A percentile compares a stretch with the other conserved stretches of the same genome.
Evolutionary conservation across 768 basidiomycete species (phyloP).

Genomic region (Roridomyces roridus): DNA sequence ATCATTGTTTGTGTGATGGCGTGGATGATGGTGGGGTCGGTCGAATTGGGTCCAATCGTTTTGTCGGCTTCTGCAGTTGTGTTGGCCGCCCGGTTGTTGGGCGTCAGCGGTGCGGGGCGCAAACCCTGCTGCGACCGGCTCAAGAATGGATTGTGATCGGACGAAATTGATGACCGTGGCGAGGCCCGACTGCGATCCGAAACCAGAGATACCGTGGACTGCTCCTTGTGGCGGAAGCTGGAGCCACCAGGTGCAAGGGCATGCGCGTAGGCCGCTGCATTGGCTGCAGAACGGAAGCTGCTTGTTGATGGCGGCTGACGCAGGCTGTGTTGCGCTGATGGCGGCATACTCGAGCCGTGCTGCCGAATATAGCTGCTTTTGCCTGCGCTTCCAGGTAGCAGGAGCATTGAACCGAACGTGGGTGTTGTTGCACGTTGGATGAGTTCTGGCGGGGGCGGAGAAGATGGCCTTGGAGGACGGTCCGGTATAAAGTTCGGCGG

Average conservation of each 20-base stretch:
- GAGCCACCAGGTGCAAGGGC: constrained; percentile 50
- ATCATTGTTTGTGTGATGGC: constrained; percentile 99
- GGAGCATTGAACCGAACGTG: constrained; percentile 69
- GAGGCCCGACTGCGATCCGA: constrained; percentile 75
- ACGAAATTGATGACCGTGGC: constrained; percentile 83
- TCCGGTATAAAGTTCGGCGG: constrained; percentile 83
- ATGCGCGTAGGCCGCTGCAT: constrained; percentile 59
- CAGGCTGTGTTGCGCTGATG: constrained; percentile 62
- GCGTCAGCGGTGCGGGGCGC: constrained; percentile 47
- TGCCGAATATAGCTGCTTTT: constrained; percentile 57
- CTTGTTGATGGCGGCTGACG: constrained; percentile 78
- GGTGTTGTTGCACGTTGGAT: constrained; percentile 92
- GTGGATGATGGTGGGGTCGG: constrained; percentile 92
- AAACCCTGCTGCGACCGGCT: constrained; percentile 36
- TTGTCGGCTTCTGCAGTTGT: constrained; percentile 42
- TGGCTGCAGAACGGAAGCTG: constrained; percentile 81
- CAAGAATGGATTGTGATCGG: constrained; percentile 64
- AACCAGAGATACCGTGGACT: constrained; percentile 72
- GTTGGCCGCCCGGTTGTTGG: constrained; percentile 41
- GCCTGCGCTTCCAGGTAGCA: constrained; percentile 50
- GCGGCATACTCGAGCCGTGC: constrained; percentile 80
- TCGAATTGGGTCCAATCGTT: constrained; percentile 48
- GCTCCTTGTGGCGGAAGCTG: constrained; percentile 56
- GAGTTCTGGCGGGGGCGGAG: constrained; percentile 92
- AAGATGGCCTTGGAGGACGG: constrained; percentile 85